Evolutionary conservation across 768 basidiomycete species (phyloP).

Genomic region (Wakefieldia striispora): DNA sequence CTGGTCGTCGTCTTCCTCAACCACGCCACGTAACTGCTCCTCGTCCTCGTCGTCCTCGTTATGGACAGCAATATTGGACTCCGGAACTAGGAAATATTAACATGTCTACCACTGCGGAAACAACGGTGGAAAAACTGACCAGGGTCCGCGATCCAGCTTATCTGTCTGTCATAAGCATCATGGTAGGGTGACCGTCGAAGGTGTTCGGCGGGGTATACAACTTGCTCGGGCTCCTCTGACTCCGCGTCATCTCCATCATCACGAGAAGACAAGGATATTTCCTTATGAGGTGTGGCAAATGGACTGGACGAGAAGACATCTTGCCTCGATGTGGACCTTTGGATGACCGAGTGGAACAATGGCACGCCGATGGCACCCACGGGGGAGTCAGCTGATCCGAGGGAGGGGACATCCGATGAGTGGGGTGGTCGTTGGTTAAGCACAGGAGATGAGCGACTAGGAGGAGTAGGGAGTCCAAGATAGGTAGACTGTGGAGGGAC

Average conservation of each 20-base stretch:
- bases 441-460: constrained; percentile 35
- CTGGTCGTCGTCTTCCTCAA: constrained; percentile 46
- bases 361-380: constrained; percentile 47
- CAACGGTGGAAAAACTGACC: constrained; percentile 42
- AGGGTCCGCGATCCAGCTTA: constrained; percentile 77
- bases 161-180: constrained; percentile 50
- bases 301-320: constrained; percentile 69
- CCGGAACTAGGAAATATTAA: constrained; percentile 43
- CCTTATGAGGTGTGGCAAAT: constrained; percentile 68
- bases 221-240: constrained; percentile 50
- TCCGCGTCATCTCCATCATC: constrained; percentile 53
- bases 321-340: constrained; percentile 49
- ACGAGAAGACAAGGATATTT: constrained; percentile 45
- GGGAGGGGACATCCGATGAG: constrained; percentile 52
- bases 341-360: constrained; percentile 41
- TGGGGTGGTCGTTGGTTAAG: constrained; percentile 42
- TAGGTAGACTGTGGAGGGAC: constrained; percentile 37
- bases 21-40: constrained; percentile 34
- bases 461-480: constrained; percentile 42
- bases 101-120: constrained; percentile 4
- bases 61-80: constrained; percentile 63
- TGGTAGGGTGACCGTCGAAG: constrained; percentile 51
- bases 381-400: constrained; percentile 43
- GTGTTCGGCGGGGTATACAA: constrained; percentile 60
- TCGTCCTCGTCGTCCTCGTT: constrained; percentile 48